Conservation (phyloP, 139 green algal species). For the Parachlorella kessleri region DNA sequence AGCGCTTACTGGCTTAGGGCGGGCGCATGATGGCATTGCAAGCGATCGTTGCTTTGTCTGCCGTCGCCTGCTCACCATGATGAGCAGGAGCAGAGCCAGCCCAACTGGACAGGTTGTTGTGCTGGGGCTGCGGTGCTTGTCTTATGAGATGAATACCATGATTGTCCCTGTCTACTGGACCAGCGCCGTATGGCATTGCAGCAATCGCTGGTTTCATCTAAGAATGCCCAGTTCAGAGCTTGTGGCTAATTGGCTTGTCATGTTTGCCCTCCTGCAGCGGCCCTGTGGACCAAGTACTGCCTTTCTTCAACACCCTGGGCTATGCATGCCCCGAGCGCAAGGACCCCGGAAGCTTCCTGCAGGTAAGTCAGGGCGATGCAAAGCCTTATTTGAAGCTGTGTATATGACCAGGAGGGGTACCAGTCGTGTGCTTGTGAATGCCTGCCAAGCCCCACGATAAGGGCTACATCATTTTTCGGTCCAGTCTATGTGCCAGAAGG, state of each 20-base stretch:
- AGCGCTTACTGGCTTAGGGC: no score
- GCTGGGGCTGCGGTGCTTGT: not conserved
- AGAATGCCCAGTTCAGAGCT: not conserved
- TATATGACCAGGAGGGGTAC: no score
- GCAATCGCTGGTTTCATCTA: not conserved
- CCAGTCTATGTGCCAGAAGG: no score
- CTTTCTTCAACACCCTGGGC: constrained; percentile 62
- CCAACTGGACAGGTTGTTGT: no score
- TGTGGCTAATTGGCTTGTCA: not conserved
- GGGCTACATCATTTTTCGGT: no score
- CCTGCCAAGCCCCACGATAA: no score
- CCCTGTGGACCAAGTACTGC: constrained; percentile 49
- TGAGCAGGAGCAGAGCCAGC: no score
- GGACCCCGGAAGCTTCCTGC: constrained; percentile 71
- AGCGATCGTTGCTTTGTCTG: no score
- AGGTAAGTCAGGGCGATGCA: not conserved
- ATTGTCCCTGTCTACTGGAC: not conserved
- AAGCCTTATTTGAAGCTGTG: no score
- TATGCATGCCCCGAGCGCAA: constrained; percentile 72
- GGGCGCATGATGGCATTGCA: no score
- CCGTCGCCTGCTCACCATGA: not conserved
- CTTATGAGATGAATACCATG: not conserved
- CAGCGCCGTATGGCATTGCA: no score
- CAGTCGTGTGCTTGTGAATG: no score
- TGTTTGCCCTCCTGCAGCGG: constrained; percentile 30